Base-by-base conservation (phyloP, 2,329 filamentous ascomycete species). In the Neofusicoccum parvum region DNA sequence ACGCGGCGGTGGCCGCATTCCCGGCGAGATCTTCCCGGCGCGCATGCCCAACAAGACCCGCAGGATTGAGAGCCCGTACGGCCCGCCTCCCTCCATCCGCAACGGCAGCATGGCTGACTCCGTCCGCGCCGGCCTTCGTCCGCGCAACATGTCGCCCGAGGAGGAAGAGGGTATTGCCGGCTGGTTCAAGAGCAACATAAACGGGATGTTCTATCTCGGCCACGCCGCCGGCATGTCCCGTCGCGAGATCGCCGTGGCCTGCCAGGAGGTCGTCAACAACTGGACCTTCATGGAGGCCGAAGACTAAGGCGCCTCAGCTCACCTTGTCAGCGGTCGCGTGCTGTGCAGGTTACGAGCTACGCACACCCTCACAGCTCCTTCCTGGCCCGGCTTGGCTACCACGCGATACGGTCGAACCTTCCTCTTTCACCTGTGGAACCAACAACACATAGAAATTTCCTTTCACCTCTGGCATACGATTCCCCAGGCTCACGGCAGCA, bases 11-110 rank as follows among this genome's bases (percentile, higher is more conserved):
- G 14, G 32, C 23, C 56, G 56, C 43, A 48, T 60, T 12, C 56
- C 56, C n/a, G 56, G 56, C 56, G 56, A 60, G 56, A 60, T 60
- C 56, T 60, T 60, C 56, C 56, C 56, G 3, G 41, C 56, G n/a
- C 56, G 56, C 56, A 36, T 60, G 41, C 41, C 56, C 54, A 59
- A 36, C 39, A 5, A 17, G 11, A 14, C 41, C n/a, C 15, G 32
- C 41, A 32, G n/a, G 41, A 32, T n/a, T 27, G 9, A 14, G 4
- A 10, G 14, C 14, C 41, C 27, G 4, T 60, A 48, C 56, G 41
- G 43, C 32, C 43, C 41, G 32, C 41, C 54, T 39, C 6, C 11
- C 41, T 7, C 7, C n/a, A 5, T 7, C 10, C 27, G 56, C 43
- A 14, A 10, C 14, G 5, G 10, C 27, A 14, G n/a, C 54, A 46